These are phyloP conservation scores for Arthrinium phaeospermum DNA, from an alignment of 2,329 filamentous ascomycete species.

Conservation along the genomic window DNA sequence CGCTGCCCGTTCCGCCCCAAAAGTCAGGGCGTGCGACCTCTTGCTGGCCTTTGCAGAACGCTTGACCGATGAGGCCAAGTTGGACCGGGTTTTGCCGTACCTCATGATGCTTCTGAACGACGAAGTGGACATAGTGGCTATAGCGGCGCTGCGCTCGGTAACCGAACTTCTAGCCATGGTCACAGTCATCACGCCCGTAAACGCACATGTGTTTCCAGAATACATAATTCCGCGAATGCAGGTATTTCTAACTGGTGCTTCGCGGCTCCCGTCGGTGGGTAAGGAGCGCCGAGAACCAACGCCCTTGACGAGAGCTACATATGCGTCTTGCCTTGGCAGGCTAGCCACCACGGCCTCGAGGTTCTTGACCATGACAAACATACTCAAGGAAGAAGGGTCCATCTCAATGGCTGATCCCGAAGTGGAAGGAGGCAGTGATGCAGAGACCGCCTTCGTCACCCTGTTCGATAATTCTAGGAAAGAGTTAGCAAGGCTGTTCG, in stretches of 20 bases:
- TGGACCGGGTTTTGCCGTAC: constrained; percentile 92
- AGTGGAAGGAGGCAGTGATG: constrained; percentile 72
- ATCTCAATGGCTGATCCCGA: constrained; percentile 79
- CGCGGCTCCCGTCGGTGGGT: constrained; percentile 40
- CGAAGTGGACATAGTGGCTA: constrained; percentile 80
- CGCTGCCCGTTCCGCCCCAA: constrained; percentile 85
- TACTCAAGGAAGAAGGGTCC: constrained; percentile 82
- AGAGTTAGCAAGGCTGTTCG: constrained; percentile 84
- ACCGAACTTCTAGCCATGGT: constrained; percentile 90
- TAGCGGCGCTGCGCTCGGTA: constrained; percentile 83
- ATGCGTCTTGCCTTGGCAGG: constrained; percentile 89
- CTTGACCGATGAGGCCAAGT: constrained; percentile 91
- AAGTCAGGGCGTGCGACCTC: constrained; percentile 87
- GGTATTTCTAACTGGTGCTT: constrained; percentile 52
- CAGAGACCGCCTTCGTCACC: constrained; percentile 76
- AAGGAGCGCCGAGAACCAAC: constrained; percentile 57
- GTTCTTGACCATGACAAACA: constrained; percentile 91
- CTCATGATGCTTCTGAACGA: constrained; percentile 84
- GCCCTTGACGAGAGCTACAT: constrained; percentile 82
- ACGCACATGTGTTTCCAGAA: constrained; percentile 72
- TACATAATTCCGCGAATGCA: constrained; percentile 71
- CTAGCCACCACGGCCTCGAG: constrained; percentile 83
- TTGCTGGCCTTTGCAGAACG: constrained; percentile 90
- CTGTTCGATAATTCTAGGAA: constrained; percentile 87
- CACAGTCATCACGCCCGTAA: constrained; percentile 81